Conservation (phyloP, 106 monocot species). For the Agapanthus africanus region DNA sequence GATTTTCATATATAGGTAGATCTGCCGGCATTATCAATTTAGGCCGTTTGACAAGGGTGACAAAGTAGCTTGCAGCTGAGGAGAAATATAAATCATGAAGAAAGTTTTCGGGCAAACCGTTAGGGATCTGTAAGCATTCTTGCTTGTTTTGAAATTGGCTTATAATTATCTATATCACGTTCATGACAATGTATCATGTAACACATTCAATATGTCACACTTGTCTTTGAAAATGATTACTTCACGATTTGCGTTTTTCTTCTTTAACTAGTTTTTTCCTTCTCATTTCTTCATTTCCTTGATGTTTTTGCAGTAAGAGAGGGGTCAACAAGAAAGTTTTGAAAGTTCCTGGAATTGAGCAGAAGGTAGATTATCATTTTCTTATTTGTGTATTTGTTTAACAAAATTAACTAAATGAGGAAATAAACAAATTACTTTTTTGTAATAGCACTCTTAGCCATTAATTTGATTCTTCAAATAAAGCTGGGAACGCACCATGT, state of each 20-base stretch:
- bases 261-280: background rate
- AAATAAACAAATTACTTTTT: background rate
- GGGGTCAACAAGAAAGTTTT: constrained; percentile 93
- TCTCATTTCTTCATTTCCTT: background rate
- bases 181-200: background rate
- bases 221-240: background rate
- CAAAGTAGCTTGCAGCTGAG: background rate
- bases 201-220: background rate
- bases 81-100: constrained; percentile 49
- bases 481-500: too few relatives aligned
- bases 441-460: background rate
- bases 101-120: constrained; percentile 95
- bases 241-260: background rate
- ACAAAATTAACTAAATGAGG: background rate
- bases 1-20: background rate
- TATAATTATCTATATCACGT: background rate
- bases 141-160: background rate
- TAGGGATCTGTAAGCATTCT: constrained; percentile 66
- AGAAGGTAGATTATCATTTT: constrained; percentile 44
- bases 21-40: background rate
- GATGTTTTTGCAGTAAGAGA: constrained; percentile 65
- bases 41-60: background rate
- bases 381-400: background rate
- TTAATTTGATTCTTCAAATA: background rate
- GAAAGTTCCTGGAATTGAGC: constrained; percentile 78